These are phyloP conservation scores for Chytriomyces sp. DNA, from an alignment of 192 early-diverging fungal genomes.

Conservation along the genomic window DNA sequence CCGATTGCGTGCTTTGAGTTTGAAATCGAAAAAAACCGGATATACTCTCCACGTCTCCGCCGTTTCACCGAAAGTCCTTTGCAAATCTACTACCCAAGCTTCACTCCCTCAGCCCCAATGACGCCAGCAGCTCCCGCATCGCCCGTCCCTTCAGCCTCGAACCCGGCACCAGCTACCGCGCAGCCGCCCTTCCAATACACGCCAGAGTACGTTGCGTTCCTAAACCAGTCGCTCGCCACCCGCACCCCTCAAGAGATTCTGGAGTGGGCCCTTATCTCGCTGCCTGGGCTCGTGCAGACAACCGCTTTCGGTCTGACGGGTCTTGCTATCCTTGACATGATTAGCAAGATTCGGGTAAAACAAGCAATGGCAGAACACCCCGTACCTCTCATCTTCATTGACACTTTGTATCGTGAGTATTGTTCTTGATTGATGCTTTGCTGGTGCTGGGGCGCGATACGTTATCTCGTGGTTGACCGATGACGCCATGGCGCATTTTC, in stretches of 20 bases:
- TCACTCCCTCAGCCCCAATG: too few relatives aligned
- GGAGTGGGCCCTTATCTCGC: conserved; percentile 81
- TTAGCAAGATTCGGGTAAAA: conserved; percentile 60
- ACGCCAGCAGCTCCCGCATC: background rate
- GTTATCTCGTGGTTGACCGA: background rate
- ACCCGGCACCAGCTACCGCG: conserved; percentile 7
- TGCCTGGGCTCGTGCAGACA: conserved; percentile 85
- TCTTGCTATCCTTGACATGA: conserved; percentile 84
- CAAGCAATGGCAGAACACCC: conserved; percentile 46
- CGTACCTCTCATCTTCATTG: conserved; percentile 89
- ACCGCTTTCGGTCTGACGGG: conserved; percentile 95
- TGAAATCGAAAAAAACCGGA: too few relatives aligned
- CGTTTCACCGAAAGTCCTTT: too few relatives aligned
- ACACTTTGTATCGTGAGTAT: conserved; percentile 79
- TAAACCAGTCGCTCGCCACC: conserved; percentile 73
- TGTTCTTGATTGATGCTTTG: background rate
- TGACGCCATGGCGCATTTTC: background rate
- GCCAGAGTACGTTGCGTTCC: conserved; percentile 65
- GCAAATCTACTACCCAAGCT: background rate
- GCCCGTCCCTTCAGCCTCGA: conserved; percentile 1
- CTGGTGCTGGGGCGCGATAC: background rate
- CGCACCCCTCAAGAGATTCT: conserved; percentile 78
- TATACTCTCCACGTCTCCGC: too few relatives aligned
- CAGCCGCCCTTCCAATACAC: conserved; percentile 44
- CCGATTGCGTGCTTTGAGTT: too few relatives aligned